Conservation (phyloP, 1,284 basidiomycete genomes). For the Malassezia psittaci region DNA sequence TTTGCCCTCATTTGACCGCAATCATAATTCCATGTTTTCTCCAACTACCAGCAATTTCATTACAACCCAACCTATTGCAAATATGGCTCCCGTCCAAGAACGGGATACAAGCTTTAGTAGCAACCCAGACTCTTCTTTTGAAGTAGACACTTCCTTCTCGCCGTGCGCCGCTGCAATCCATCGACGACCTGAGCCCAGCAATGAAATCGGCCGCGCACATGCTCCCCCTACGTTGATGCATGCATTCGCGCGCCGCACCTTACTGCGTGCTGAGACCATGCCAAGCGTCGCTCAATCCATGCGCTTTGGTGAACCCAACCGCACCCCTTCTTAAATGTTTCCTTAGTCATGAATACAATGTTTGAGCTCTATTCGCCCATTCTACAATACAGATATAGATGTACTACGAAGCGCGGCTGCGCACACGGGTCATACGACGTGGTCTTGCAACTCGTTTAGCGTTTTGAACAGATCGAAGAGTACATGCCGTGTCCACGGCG, state of each 20-base stretch:
- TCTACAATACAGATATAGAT: conserved; percentile 12
- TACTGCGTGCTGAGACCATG: conserved; percentile 14
- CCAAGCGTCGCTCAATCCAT: neutral
- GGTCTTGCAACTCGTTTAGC: neutral
- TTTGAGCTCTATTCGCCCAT: neutral
- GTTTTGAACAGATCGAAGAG: no score
- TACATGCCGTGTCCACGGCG: neutral
- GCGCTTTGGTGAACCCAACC: no score
- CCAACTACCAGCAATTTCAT: no score
- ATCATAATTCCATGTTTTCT: no score
- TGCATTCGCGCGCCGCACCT: conserved; percentile 1
- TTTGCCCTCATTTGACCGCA: no score
- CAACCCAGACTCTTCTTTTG: conserved; percentile 38
- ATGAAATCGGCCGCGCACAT: neutral
- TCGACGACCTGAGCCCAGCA: conserved; percentile 4
- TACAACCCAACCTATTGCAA: neutral
- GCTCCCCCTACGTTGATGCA: neutral
- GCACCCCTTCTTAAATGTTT: no score
- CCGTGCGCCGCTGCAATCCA: conserved; percentile 30
- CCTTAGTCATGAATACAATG: neutral
- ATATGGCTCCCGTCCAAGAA: neutral
- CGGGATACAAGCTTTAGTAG: conserved; percentile 37
- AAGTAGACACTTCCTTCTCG: conserved; percentile 29
- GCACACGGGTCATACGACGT: conserved; percentile 12
- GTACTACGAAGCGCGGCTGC: conserved; percentile 7